Percentiles rank a stretch among this genome's conserved stretches.
These are phyloP conservation scores for Termitomyces sp. DNA, from an alignment of 768 basidiomycete genomes.

Conservation along the genomic window DNA sequence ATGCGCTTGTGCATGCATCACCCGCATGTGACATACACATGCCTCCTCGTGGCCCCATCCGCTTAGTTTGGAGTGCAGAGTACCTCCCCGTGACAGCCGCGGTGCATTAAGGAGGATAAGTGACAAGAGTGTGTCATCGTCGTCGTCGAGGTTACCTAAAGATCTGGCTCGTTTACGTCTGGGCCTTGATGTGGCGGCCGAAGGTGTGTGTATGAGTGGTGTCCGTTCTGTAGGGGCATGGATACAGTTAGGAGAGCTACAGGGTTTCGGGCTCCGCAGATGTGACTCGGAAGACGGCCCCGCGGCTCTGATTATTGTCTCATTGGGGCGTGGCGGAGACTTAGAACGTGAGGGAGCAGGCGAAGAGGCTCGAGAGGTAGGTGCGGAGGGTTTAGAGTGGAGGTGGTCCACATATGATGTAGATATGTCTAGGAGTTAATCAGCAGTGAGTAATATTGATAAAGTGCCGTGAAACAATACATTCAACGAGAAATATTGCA, in stretches of 20 bases:
- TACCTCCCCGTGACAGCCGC: conserved; percentile 14
- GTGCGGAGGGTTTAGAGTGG: conserved; percentile 54
- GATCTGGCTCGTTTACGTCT: conserved; percentile 11
- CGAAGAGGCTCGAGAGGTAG: conserved; percentile 32
- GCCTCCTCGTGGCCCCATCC: conserved; percentile 12
- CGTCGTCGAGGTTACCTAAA: conserved; percentile 9
- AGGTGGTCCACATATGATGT: conserved; percentile 72
- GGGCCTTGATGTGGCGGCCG: background rate
- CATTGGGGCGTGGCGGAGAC: conserved; percentile 9
- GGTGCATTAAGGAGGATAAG: conserved; percentile 17
- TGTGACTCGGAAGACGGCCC: background rate
- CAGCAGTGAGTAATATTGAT: background rate
- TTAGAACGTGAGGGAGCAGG: conserved; percentile 15
- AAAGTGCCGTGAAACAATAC: conserved; percentile 34
- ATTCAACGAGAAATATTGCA: conserved; percentile 76
- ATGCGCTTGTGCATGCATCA: conserved; percentile 4
- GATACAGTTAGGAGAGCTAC: conserved; percentile 2
- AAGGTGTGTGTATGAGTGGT: conserved; percentile 6
- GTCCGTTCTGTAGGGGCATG: conserved; percentile 5
- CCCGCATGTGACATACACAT: conserved; percentile 14
- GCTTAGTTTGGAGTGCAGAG: conserved; percentile 9
- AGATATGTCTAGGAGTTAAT: conserved; percentile 49
- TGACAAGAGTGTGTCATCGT: conserved; percentile 12
- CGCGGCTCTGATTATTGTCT: background rate
- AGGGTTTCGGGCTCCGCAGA: background rate